Evolutionary conservation across 2,329 filamentous ascomycete genomes (phyloP), one percentile per base, ranked within the genome.

Genomic region (Chrysoporthe austroafricana): DNA sequence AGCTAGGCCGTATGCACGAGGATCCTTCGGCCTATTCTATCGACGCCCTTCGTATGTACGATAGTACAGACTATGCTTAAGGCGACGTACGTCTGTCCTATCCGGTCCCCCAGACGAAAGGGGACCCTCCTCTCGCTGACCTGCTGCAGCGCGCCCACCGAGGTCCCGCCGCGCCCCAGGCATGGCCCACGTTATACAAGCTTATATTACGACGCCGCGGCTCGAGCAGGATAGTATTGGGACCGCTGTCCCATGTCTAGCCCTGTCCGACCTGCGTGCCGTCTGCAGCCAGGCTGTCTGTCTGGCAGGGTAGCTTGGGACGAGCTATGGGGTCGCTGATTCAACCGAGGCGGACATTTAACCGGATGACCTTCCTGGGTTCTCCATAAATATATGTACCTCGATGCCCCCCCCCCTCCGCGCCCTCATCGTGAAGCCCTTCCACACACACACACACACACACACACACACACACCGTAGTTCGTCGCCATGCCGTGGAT

Each of bases 401-500:
- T 57, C 14, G 3, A n/a, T 9, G 2, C 18, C 32, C 36, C 3
- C 46, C 32, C 14, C 32, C 14, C 32, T n/a, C 32, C 32, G 9
- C 8, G n/a, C 14, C 54, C 54, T 2, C 18, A 9, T 26, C 48
- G n/a, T 32, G 48, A 26, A 21, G 9, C 11, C n/a, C n/a, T 42
- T 11, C 8, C 21, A 3, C 42, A 63, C 16, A 26, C 26, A 26
- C 26, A 26, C 26, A 26, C 26, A 26, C 26, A 26, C 26, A 26
- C 26, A 26, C 26, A 26, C 26, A 26, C 26, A 26, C 26, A 26
- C 26, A 26, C 26, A 2, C 26, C 26, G 6, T n/a, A 39, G 39
- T 9, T 8, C n/a, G 26, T 13, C 21, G 70, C 69, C 34, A 64
- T 68, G 46, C 71, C 61, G 64, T 56, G 79, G 48, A 74, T 84